Evolutionary conservation across 2,329 filamentous ascomycete genomes (phyloP).

Genomic region (Penicillium carneum): DNA sequence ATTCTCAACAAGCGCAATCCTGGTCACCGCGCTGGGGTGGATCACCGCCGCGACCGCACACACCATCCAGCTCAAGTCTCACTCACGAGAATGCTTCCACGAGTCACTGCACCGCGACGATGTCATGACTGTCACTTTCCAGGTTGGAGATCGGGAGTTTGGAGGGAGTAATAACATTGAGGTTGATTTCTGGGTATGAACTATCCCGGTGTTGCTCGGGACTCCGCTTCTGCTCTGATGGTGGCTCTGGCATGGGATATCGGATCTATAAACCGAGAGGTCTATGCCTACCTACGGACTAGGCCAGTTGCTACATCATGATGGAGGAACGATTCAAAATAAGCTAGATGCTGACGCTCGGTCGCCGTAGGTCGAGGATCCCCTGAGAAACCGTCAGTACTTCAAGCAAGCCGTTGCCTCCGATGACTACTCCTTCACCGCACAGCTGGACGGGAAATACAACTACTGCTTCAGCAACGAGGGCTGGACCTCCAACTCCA

Average conservation of each 20-base stretch:
- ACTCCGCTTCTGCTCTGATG: background rate
- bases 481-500: conserved; percentile 92
- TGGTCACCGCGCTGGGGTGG: conserved; percentile 62
- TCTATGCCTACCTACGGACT: too few species aligned
- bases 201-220: conserved; percentile 3
- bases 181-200: conserved; percentile 93
- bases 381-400: conserved; percentile 75
- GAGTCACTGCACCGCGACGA: conserved; percentile 91
- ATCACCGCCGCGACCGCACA: conserved; percentile 75
- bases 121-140: conserved; percentile 98
- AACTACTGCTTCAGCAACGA: conserved; percentile 99
- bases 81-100: conserved; percentile 97
- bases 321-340: background rate
- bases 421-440: conserved; percentile 91
- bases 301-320: background rate
- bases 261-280: background rate
- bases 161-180: conserved; percentile 92
- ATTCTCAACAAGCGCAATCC: conserved; percentile 49
- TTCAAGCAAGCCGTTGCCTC: conserved; percentile 83
- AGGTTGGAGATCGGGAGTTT: conserved; percentile 96
- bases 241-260: conserved; percentile 4
- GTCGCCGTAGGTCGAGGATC: conserved; percentile 73
- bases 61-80: conserved; percentile 93
- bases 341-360: conserved; percentile 22
- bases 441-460: conserved; percentile 84